phyloP scores from a whole-genome alignment of 345 rosid genomes.

The Populus alba region DNA sequence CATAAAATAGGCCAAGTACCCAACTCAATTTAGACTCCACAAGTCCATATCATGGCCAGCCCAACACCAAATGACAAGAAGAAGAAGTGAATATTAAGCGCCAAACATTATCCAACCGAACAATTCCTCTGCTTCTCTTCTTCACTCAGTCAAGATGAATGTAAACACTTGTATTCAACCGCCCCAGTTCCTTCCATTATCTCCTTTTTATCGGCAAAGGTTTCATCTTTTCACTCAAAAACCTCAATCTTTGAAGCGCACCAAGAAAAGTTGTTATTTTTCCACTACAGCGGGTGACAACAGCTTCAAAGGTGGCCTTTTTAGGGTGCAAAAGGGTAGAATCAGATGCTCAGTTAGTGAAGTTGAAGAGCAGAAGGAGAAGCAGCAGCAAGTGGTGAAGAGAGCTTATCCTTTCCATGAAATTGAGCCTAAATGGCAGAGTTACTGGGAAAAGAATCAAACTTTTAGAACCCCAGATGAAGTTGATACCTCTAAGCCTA shows the following conservation, averaged over 20 bases:
- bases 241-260: slow-evolving; percentile 23
- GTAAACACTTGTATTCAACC: not conserved
- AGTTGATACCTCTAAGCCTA: slow-evolving; percentile 75
- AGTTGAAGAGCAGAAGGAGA: slow-evolving; percentile 29
- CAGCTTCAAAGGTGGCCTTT: slow-evolving; percentile 11
- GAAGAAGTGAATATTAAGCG: not conserved
- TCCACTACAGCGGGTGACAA: slow-evolving; percentile 10
- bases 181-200: not conserved
- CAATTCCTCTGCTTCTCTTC: not conserved
- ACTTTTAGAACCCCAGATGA: slow-evolving; percentile 86
- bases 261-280: slow-evolving; percentile 14
- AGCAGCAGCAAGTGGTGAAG: slow-evolving; percentile 30
- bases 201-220: not conserved
- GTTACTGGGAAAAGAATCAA: slow-evolving; percentile 65
- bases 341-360: slow-evolving; percentile 5
- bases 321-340: slow-evolving; percentile 6
- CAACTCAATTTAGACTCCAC: too few relatives aligned
- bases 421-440: slow-evolving; percentile 95
- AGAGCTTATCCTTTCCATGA: slow-evolving; percentile 83
- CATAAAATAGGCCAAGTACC: too few relatives aligned
- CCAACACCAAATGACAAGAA: not conserved
- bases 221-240: slow-evolving; percentile 5
- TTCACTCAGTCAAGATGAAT: not conserved
- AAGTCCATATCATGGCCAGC: not conserved
- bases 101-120: slow-evolving; percentile 1